Percentiles rank a stretch among this genome's conserved stretches.
Conservation (phyloP, 495 filamentous ascomycete species). For the Aspergillus egyptiacus region DNA sequence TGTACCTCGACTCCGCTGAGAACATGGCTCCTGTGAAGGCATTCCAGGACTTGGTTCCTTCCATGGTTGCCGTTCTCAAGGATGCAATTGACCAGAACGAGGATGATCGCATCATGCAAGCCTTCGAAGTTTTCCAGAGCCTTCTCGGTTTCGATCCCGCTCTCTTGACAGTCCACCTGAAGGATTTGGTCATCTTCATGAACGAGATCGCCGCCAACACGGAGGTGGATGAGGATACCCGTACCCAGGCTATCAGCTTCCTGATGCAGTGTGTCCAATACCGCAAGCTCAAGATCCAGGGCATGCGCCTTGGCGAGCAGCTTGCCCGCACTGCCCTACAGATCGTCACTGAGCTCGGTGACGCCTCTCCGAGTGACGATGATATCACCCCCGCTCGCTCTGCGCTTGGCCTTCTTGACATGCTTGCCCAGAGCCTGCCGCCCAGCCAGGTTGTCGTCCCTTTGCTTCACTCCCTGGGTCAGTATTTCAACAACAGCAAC, state of each 20-base stretch:
- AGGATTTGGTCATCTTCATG: slow-evolving; percentile 90
- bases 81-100: slow-evolving; percentile 67
- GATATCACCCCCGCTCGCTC: slow-evolving; percentile 83
- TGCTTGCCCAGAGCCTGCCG: slow-evolving; percentile 78
- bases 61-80: slow-evolving; percentile 88
- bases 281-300: slow-evolving; percentile 92
- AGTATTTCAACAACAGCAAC: slow-evolving; percentile 66
- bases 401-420: slow-evolving; percentile 83
- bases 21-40: slow-evolving; percentile 62
- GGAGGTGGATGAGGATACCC: slow-evolving; percentile 70
- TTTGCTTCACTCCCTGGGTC: slow-evolving; percentile 73
- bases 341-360: slow-evolving; percentile 81
- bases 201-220: slow-evolving; percentile 74
- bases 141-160: slow-evolving; percentile 82
- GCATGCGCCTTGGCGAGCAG: slow-evolving; percentile 71
- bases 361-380: slow-evolving; percentile 65
- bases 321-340: slow-evolving; percentile 79
- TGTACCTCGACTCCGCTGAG: slow-evolving; percentile 82
- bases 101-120: slow-evolving; percentile 79
- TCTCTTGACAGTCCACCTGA: slow-evolving; percentile 79
- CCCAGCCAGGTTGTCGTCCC: slow-evolving; percentile 94
- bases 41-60: slow-evolving; percentile 72
- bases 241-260: slow-evolving; percentile 87
- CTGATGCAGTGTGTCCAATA: slow-evolving; percentile 87
- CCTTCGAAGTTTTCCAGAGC: slow-evolving; percentile 97